phyloP scores from a whole-genome alignment of 306 rosid genomes.

The Luffa aegyptiaca region DNA sequence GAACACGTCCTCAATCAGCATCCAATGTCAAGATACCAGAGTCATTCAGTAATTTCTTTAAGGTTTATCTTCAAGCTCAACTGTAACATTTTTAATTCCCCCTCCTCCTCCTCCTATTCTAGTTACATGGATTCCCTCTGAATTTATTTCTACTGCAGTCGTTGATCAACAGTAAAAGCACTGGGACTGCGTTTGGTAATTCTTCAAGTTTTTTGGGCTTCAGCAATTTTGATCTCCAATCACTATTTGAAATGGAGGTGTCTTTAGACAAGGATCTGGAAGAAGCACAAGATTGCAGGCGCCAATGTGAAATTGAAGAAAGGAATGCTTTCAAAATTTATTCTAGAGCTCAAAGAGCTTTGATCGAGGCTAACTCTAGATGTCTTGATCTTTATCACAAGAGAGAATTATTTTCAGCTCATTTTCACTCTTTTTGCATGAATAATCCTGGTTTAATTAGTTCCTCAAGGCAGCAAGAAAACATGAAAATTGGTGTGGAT shows the following conservation, averaged over 20 bases:
- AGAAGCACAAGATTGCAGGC: conserved; percentile 80
- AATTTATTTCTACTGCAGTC: conserved; percentile 26
- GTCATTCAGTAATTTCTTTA: conserved; percentile 11
- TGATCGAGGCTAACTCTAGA: conserved; percentile 71
- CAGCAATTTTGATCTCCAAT: conserved; percentile 34
- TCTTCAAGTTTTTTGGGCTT: conserved; percentile 30
- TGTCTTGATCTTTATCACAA: conserved; percentile 62
- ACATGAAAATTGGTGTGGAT: conserved; percentile 42
- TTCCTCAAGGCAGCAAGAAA: conserved; percentile 49
- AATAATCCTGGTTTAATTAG: conserved; percentile 48
- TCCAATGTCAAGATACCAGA: conserved; percentile 20
- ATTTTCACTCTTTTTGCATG: conserved; percentile 49
- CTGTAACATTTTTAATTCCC: background rate
- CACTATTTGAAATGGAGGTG: conserved; percentile 63
- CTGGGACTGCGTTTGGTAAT: conserved; percentile 34
- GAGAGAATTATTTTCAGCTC: conserved; percentile 63
- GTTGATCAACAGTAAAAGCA: conserved; percentile 23
- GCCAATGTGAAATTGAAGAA: conserved; percentile 78
- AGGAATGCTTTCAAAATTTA: conserved; percentile 78
- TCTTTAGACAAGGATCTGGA: conserved; percentile 79
- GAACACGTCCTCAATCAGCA: conserved; percentile 18
- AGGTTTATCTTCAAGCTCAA: conserved; percentile 22
- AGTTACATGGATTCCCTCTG: conserved; percentile 8
- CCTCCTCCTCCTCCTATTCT: background rate
- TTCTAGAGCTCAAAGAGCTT: conserved; percentile 75